Evolutionary conservation across 805 yeast genomes (phyloP).

Genomic region (Komagataella mondaviorum): DNA sequence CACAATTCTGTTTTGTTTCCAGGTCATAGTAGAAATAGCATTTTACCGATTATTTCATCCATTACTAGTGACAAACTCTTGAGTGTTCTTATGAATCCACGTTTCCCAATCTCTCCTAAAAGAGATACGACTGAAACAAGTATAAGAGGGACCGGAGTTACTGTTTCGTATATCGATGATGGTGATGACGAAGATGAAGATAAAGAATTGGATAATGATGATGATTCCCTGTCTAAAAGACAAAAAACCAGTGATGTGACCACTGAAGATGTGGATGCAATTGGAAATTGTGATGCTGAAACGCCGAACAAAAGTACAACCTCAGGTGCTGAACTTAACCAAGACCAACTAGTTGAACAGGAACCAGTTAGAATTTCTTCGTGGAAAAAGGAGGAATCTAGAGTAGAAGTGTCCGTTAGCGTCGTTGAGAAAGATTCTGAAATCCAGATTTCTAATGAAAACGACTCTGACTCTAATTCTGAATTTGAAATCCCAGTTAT

Average conservation of each 20-base stretch:
- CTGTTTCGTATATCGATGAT: conserved; percentile 6
- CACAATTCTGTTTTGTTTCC: conserved; percentile 56
- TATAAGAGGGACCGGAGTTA: not conserved
- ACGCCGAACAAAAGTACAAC: not conserved
- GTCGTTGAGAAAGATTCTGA: not conserved
- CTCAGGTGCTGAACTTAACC: not conserved
- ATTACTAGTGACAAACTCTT: conserved; percentile 30
- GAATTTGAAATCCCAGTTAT: conserved; percentile 24
- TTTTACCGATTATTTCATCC: conserved; percentile 61
- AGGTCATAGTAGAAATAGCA: conserved; percentile 40
- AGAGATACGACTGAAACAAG: not conserved
- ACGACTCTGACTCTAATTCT: conserved; percentile 6
- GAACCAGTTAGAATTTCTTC: not conserved
- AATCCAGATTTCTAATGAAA: not conserved
- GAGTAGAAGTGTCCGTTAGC: not conserved
- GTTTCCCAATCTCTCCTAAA: conserved; percentile 41
- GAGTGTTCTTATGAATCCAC: conserved; percentile 57
- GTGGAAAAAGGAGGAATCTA: not conserved
- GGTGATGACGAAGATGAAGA: conserved; percentile 8
- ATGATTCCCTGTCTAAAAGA: not conserved
- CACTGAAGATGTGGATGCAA: conserved; percentile 6
- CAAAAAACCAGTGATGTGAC: conserved; percentile 3
- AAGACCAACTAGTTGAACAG: conserved; percentile 1
- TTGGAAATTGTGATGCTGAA: conserved; percentile 1
- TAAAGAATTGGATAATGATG: conserved; percentile 4